phyloP scores from a whole-genome alignment of 257 asterid species.

The Solanum clarkiae region DNA sequence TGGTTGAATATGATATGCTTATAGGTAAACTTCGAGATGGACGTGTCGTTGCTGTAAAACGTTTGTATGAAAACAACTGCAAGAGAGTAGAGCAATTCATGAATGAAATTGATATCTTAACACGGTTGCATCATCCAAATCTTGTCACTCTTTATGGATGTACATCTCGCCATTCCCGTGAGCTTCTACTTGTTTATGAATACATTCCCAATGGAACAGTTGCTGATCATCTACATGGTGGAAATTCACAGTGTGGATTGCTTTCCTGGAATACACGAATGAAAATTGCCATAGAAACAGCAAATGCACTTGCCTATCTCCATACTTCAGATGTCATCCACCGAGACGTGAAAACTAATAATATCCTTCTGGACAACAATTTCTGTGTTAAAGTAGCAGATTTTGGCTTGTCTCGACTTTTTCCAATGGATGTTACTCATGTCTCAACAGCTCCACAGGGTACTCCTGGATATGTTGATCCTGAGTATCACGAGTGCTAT shows the following conservation, averaged over 20 bases:
- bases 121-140: slow-evolving; percentile 41
- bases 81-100: slow-evolving; percentile 65
- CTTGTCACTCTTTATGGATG: slow-evolving; percentile 64
- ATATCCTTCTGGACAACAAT: slow-evolving; percentile 55
- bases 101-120: slow-evolving; percentile 63
- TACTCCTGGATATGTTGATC: slow-evolving; percentile 83
- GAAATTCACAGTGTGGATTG: slow-evolving; percentile 21
- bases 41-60: slow-evolving; percentile 68
- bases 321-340: slow-evolving; percentile 62
- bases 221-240: slow-evolving; percentile 70
- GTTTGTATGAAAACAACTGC: slow-evolving; percentile 55
- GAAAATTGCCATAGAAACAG: slow-evolving; percentile 64
- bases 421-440: slow-evolving; percentile 58
- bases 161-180: slow-evolving; percentile 51
- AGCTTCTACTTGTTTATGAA: slow-evolving; percentile 60
- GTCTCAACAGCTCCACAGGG: slow-evolving; percentile 90
- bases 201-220: slow-evolving; percentile 65
- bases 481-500: slow-evolving; percentile 70
- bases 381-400: slow-evolving; percentile 79
- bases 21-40: slow-evolving; percentile 62
- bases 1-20: background rate
- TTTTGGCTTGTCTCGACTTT: slow-evolving; percentile 59
- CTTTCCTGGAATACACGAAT: slow-evolving; percentile 54
- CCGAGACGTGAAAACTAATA: slow-evolving; percentile 70
- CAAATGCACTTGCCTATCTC: slow-evolving; percentile 58